Base-by-base conservation (phyloP, 441 rosid genomes). In the Biscutella auriculata region DNA sequence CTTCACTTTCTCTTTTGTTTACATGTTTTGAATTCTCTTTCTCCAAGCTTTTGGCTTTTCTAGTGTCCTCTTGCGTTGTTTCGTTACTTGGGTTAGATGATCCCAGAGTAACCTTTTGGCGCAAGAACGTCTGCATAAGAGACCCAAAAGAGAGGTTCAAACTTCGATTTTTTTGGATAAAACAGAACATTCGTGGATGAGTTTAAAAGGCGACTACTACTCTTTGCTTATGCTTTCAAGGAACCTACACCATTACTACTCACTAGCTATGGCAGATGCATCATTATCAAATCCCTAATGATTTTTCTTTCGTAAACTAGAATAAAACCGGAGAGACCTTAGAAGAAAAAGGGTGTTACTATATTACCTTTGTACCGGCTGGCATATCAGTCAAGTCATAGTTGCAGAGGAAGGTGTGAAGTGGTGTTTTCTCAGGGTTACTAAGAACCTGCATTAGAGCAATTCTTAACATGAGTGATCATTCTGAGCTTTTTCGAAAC, bases 371-470 rank as follows among this genome's bases (percentile, higher is more conserved):
- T 59, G 96, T 85, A 45, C 98, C 91, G 33, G 86, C 76, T 3
- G 98, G 98, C 98, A 92, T 88, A 78, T 84, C 94, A 58, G 83
- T 85, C 78, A 91, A 68, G 81, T 91, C 95, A 74, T 91, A 91
- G 77, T 81, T 81, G 82, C 98, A 92, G 61, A 92, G 76, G 75
- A 85, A 88, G 13, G 91, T 88, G 84, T 92, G 96, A 60, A 92
- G 78, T 26, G 98, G 98, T 7, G 98, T 88, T 75, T 87, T 92
- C 69, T 92, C 98, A 28, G 98, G 98, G 69, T 92, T 92, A 84
- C 98, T 88, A 54, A 92, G 79, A 64, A 92, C 98, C 98, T 92
- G 79, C 67, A 74, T 3, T 40, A 17, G 68, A 70, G 28, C 42
- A 43, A 53, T 17, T 62, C 29, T 47, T 28, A 53, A 41, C 34